phyloP scores from a whole-genome alignment of 2,329 filamentous ascomycete genomes.

The Colletotrichum agaves region DNA sequence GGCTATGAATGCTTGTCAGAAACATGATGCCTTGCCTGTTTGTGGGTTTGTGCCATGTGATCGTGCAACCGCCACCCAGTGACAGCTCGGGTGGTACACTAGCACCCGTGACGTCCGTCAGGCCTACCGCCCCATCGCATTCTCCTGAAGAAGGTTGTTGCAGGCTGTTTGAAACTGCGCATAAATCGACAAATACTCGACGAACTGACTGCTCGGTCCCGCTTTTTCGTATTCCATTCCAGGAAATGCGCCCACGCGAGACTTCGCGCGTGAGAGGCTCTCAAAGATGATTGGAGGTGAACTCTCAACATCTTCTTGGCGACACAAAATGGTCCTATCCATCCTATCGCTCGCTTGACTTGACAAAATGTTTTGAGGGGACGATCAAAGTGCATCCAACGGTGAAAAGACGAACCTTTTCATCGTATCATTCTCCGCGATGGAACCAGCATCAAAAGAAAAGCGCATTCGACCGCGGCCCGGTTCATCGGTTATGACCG shows the following conservation, averaged over 20 bases:
- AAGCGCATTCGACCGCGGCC: constrained; percentile 74
- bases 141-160: background rate
- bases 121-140: background rate
- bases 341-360: background rate
- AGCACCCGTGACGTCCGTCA: constrained; percentile 30
- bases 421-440: constrained; percentile 66
- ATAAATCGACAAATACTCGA: background rate
- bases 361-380: background rate
- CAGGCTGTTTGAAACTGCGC: background rate
- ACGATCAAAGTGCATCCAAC: background rate
- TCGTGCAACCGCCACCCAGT: constrained; percentile 26
- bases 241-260: constrained; percentile 17
- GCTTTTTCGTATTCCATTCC: background rate
- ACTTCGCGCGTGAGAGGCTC: background rate
- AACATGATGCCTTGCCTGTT: constrained; percentile 19
- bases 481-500: constrained; percentile 57
- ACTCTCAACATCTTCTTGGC: background rate
- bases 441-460: constrained; percentile 79
- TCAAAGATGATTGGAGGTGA: background rate
- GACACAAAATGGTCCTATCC: background rate
- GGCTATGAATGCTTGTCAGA: constrained; percentile 33
- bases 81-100: constrained; percentile 22
- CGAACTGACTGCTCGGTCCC: constrained; percentile 1
- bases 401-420: constrained; percentile 68
- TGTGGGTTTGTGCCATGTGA: constrained; percentile 32